Base-by-base conservation (phyloP, 164 flowering plant species). In the Litsea cubeba region DNA sequence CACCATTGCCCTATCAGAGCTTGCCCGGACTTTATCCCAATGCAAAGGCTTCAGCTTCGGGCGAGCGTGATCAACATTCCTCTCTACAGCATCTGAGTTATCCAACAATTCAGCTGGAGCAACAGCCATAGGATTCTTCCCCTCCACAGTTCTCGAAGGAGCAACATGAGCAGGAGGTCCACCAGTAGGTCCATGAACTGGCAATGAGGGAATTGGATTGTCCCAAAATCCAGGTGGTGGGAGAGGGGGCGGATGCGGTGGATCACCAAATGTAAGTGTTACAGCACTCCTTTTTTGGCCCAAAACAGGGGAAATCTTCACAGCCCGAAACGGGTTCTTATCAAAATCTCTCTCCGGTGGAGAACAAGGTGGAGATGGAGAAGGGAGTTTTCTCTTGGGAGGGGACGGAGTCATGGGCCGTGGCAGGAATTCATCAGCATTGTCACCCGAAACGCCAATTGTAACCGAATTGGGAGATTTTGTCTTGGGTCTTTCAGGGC, bases 21-120 rank as follows among this genome's bases (percentile, higher is more conserved):
- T 91, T 20, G 97, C 98, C 79, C 96, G 84, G 17, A 93, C 99
- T 84, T 95, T 93, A 82, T 95, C 99, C 98, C 99, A 93, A 71
- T 95, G 99, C 76, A 95, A 78, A 0, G 98, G 92, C 85, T 95
- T 93, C 72, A 95, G 71, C 84, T 91, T 95, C n/a, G 90, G 94
- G 63, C 85, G 91, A 0, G 88, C 82, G 10, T 84, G 81, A 57
- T 86, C 89, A 32, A 84, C 88, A 63, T 46, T 78, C 50, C 49
- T 78, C 77, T 85, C 88, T 50, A 62, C 46, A 46, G 74, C 15
- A 0, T 65, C 82, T 7, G 79, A 68, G 30, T 79, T 81, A 14
- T 78, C 72, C 26, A 86, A 71, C 76, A 85, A 70, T 64, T 81
- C 85, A 20, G 74, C 65, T 18, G 89, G 89, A 62, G 88, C 81